Evolutionary conservation across 1,284 basidiomycete species (phyloP), one percentile per base, ranked within the genome.

Genomic region (Jaminaea rosea): DNA sequence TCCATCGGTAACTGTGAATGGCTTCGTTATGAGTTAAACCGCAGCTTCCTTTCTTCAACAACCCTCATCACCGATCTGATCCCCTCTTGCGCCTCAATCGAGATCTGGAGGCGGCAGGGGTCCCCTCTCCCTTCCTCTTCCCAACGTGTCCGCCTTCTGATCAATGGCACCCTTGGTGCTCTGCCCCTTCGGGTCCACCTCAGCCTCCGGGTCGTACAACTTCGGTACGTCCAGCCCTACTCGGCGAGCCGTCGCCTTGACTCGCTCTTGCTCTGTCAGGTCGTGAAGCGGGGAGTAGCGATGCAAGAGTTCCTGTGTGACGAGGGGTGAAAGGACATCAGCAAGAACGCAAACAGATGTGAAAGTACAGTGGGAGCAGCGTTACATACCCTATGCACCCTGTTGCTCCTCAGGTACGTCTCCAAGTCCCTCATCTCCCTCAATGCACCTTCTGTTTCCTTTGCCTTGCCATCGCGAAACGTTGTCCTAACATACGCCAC

Each of bases 241-340:
- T 13, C 46, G 28, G 19, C 42, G 46, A 26, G 55, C 55, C 8
- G 55, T 56, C 10, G 49, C 47, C 13, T 36, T 19, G n/a, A 56
- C 47, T 17, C 50, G 34, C 41, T 56, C 55, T 26, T 36, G 26
- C 28, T 56, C 50, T 26, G 46, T 45, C 36, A 44, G 44, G 26
- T 42, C 50, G 46, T 53, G 51, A 17, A 51, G 47, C 9, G 55
- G 55, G 44, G 53, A 53, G 44, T 56, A 56, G 21, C 55, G 34
- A n/a, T 26, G 36, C 4, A 53, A 17, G 23, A 49, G 36, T 19
- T 50, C 47, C 44, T 45, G 19, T 42, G 39, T 17, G 19, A 23
- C 11, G 39, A 3, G 5, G 39, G 19, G 39, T 42, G 19, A 36
- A 10, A 36, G 34, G 21, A 10, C 10, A 21, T 36, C 10, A 21